Base-by-base conservation (phyloP, 495 filamentous ascomycete species). In the Neurospora sp. region DNA sequence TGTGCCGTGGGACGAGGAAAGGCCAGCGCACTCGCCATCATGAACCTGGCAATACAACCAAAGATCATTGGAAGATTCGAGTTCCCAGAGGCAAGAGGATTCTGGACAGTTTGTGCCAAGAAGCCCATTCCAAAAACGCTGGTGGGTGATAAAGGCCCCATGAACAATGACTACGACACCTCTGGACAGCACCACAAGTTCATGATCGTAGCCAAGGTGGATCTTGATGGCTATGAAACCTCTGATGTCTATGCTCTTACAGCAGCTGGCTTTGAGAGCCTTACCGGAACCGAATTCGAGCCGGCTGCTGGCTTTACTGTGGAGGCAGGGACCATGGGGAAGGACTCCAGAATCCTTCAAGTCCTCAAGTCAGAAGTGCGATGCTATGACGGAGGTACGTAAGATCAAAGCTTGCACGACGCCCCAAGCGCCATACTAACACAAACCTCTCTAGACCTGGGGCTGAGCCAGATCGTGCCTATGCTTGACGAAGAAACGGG, bases 401-500 rank as follows among this genome's bases (percentile, higher is more conserved):
- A 71, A 73, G 70, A 73, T 72, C 72, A 61, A 42, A 75, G 72
- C 38, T 70, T 81, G 73, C 78, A 35, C 12, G 39, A 44, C 4
- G 40, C 16, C 27, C 16, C 37, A 12, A 40, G 76, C 76, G 39
- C 69, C 59, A 48, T 75, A 59, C 78, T 81, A 76, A 81, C 68
- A 76, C 68, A 8, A 17, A 17, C 27, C 37, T 75, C 27, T 72
- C n/a, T 76, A 94, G 93, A 97, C 78, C 84, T 98, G 68, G 90
- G 90, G 10, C 85, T 99, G 42, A 87, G 89, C 61, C 94, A 98
- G 78, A 98, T 98, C 40, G 87, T 97, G 71, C 93, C 94, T 3
- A 90, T 98, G 83, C 87, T 89, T 71, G 95, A 98, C 74, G 96
- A 97, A 75, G 92, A 93, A 68, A 93, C 89, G 0, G 94, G 90